phyloP scores from a whole-genome alignment of 2,329 filamentous ascomycete species.

The Fusarium coffeatum region DNA sequence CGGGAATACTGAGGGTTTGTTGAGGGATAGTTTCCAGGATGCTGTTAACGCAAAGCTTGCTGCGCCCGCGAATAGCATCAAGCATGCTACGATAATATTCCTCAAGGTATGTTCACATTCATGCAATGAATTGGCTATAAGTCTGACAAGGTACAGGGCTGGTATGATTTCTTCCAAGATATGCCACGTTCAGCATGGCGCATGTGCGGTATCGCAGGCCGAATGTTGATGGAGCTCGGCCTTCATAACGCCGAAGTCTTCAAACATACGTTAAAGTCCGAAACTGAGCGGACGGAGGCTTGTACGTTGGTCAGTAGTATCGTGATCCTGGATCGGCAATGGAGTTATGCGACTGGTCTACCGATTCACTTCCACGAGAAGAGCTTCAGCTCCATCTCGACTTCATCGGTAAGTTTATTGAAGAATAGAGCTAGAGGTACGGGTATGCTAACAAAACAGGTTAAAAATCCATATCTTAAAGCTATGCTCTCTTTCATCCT shows the following conservation, averaged over 20 bases:
- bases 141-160: constrained; percentile 1
- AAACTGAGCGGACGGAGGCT: constrained; percentile 14
- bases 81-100: constrained; percentile 24
- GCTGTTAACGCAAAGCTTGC: constrained; percentile 32
- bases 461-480: constrained; percentile 27
- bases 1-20: constrained; percentile 7
- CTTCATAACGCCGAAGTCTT: constrained; percentile 45
- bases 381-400: constrained; percentile 30
- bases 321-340: constrained; percentile 17
- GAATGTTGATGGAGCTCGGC: constrained; percentile 46
- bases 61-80: constrained; percentile 26
- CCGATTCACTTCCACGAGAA: constrained; percentile 29
- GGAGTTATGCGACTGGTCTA: constrained; percentile 31
- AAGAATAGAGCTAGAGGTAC: too few relatives aligned
- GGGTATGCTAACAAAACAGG: background rate
- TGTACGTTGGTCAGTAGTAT: constrained; percentile 27
- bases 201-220: constrained; percentile 46
- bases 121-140: rapidly evolving
- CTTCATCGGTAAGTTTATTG: constrained; percentile 5
- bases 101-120: constrained; percentile 2
- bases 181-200: constrained; percentile 43
- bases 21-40: constrained; percentile 29
- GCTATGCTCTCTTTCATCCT: constrained; percentile 34
- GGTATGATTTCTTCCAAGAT: constrained; percentile 45
- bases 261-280: constrained; percentile 26